These are phyloP conservation scores for Rhodomyrtus tomentosa DNA, from an alignment of 345 rosid genomes.

Conservation along the genomic window DNA sequence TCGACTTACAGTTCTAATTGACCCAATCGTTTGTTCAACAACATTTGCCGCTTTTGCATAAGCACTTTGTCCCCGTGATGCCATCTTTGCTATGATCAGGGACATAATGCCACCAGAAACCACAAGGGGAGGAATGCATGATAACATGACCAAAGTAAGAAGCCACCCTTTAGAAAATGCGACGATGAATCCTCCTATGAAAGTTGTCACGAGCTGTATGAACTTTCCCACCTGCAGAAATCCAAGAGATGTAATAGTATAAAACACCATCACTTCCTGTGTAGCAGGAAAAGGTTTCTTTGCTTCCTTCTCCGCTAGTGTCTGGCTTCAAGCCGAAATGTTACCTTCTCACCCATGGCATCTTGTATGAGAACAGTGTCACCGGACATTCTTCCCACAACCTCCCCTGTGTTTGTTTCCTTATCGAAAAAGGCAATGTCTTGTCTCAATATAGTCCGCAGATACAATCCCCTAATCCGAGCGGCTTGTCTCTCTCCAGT, in stretches of 20 bases:
- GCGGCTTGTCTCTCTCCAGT: slow-evolving; percentile 87
- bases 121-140: slow-evolving; percentile 60
- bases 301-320: no score
- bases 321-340: not conserved
- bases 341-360: slow-evolving; percentile 96
- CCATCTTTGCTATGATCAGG: slow-evolving; percentile 37
- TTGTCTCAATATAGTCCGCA: slow-evolving; percentile 71
- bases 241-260: not conserved
- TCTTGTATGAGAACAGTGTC: slow-evolving; percentile 91
- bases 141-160: slow-evolving; percentile 61
- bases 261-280: not conserved
- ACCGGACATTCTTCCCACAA: slow-evolving; percentile 89
- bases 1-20: slow-evolving; percentile 58
- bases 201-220: slow-evolving; percentile 55
- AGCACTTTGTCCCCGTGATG: slow-evolving; percentile 58
- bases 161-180: slow-evolving; percentile 86
- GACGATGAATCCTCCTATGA: slow-evolving; percentile 64
- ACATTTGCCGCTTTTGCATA: slow-evolving; percentile 64
- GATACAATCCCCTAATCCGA: slow-evolving; percentile 55
- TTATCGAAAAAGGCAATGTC: slow-evolving; percentile 68
- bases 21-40: slow-evolving; percentile 72
- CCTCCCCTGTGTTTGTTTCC: slow-evolving; percentile 85
- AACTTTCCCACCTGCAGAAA: slow-evolving; percentile 74
- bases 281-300: not conserved
- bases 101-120: slow-evolving; percentile 50